These are phyloP conservation scores for Prunus mume DNA, from an alignment of 306 rosid genomes.

Conservation along the genomic window DNA sequence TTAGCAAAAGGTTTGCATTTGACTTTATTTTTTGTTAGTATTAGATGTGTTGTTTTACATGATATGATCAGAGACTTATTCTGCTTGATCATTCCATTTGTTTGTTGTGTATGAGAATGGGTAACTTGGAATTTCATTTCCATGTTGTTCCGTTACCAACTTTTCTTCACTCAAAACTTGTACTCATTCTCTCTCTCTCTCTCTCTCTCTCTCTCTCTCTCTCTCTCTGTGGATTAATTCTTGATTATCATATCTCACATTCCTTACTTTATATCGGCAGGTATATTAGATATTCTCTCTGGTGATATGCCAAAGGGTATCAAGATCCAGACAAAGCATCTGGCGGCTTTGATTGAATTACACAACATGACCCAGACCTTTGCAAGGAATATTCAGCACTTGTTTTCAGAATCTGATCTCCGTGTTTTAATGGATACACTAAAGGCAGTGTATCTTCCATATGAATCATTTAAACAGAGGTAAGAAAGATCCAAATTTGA, in stretches of 20 bases:
- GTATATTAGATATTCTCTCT: constrained; percentile 79
- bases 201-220: background rate
- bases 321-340: constrained; percentile 87
- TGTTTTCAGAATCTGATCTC: constrained; percentile 79
- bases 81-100: background rate
- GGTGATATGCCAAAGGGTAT: constrained; percentile 98
- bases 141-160: background rate
- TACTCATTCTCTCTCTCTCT: background rate
- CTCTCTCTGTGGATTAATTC: background rate
- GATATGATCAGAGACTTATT: background rate
- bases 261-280: constrained; percentile 33
- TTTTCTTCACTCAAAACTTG: background rate
- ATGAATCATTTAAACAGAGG: constrained; percentile 91
- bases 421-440: constrained; percentile 69
- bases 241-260: constrained; percentile 10
- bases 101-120: background rate
- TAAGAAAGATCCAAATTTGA: constrained; percentile 23
- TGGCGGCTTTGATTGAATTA: constrained; percentile 84
- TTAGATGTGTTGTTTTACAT: background rate
- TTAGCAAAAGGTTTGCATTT: constrained; percentile 70
- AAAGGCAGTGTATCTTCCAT: constrained; percentile 82
- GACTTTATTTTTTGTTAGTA: constrained; percentile 9
- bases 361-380: constrained; percentile 91
- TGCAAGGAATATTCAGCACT: constrained; percentile 92
- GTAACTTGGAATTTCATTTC: background rate